Evolutionary conservation across 1,284 basidiomycete genomes (phyloP), one percentile per base, ranked within the genome.

Genomic region (Mrakiaceae sp.): DNA sequence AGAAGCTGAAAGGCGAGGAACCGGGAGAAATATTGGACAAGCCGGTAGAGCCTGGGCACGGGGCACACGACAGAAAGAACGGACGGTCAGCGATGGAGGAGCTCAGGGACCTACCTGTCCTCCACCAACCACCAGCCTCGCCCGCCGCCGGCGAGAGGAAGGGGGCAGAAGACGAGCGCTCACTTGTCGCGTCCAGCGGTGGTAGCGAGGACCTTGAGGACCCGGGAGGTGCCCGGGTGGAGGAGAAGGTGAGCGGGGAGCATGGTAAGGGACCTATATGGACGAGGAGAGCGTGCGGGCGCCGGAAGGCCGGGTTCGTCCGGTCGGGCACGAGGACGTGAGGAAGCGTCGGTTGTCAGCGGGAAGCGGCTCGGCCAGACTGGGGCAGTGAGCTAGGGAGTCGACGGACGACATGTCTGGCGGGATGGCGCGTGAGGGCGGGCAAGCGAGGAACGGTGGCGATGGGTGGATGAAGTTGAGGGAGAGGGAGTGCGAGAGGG

Each of bases 121-220:
- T 27, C 27, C 6, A 9, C 27, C 57, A 51, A 2, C 27, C 14
- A 7, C 8, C 5, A 55, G 39, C 5, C 8, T 27, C 5, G 27
- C 27, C 27, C 53, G 2, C 16, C 51, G n/a, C 16, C 51, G 16
- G 51, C 9, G n/a, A 7, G 51, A 52, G 5, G 14, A 4, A 53
- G 7, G 27, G 4, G 46, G 40, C 10, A 27, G 40, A 56, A 11
- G 47, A 40, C 16, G 40, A 27, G 42, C 7, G 10, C 6, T 51
- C n/a, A 88, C 84, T 96, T 97, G 80, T 96, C 93, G 58, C 93
- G 81, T 7, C 91, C 93, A 55, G 88, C 75, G 12, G 89, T 94
- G 1, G 90, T 92, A 53, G 82, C 81, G 56, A 86, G 82, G 54
- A 90, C 83, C 72, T 87, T 90, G 72, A 96, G 78, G 16, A 83